phyloP scores from a whole-genome alignment of 306 rosid genomes.

The Cyamopsis tetragonoloba region DNA sequence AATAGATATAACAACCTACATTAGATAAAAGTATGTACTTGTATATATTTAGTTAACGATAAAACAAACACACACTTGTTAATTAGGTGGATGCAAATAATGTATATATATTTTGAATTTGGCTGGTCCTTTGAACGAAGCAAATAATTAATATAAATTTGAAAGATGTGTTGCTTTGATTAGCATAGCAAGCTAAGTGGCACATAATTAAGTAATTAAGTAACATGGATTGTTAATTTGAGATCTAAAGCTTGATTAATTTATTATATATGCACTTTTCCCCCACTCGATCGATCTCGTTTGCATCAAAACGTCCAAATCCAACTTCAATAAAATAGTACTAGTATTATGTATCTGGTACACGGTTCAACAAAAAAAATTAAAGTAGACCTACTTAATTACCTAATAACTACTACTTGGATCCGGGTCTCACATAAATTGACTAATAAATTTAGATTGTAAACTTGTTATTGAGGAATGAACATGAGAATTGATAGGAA shows the following conservation, averaged over 20 bases:
- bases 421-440: too few relatives aligned
- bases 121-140: background rate
- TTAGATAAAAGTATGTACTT: too few relatives aligned
- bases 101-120: background rate
- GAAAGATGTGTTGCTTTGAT: background rate
- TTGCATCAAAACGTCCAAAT: background rate
- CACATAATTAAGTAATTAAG: too few relatives aligned
- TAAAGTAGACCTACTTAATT: background rate
- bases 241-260: slow-evolving; percentile 20
- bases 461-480: background rate
- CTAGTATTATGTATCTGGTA: too few relatives aligned
- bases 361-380: background rate
- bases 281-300: background rate
- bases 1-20: too few relatives aligned
- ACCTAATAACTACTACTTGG: too few relatives aligned
- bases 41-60: too few relatives aligned
- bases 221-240: background rate
- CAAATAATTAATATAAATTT: background rate
- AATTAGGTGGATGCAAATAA: background rate
- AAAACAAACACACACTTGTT: too few relatives aligned
- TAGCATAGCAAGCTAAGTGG: background rate
- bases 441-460: background rate
- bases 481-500: background rate
- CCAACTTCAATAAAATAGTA: background rate
- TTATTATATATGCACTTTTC: background rate